Evolutionary conservation across 2,329 filamentous ascomycete genomes (phyloP), one percentile per base, ranked within the genome.

Genomic region (Microascus cirrosus): DNA sequence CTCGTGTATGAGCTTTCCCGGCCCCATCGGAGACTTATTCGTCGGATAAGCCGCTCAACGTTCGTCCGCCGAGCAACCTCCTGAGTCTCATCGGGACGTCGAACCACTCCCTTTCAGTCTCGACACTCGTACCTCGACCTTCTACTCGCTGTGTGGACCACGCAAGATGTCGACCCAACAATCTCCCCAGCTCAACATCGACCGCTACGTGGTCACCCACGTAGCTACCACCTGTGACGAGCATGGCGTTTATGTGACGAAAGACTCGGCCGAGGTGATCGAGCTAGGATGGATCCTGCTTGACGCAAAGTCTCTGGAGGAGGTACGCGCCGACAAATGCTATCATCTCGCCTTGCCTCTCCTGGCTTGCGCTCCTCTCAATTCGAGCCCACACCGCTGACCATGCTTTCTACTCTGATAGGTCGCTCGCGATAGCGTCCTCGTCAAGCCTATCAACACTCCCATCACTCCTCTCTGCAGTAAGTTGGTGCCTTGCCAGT

Each of bases 221-320:
- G 93, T 97, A 69, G 94, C 94, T 63, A 99, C 94, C 39, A 99
- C 94, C 65, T 99, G 94, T 76, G 94, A 99, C 73, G 94, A 99
- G 74, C 94, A 99, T 75, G 94, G 94, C 62, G 94, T 99, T 64
- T 99, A 99, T 74, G 94, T 99, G 60, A 99, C 94, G 60, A 97
- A 97, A 76, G 94, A 99, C 75, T 97, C 94, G 60, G 94, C 94
- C 62, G 94, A 99, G 78, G 94, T 99, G 64, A 99, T 99, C 73
- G 94, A 99, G 82, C 82, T 99, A 70, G 94, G 93, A 63, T 99
- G 94, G 94, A 96, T 97, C 69, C 77, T 99, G 68, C 81, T 96
- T 62, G 92, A 96, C 71, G 87, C 90, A 64, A 94, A 93, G 77
- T 87, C 83, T 62, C 88, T 91, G 66, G 92, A 96, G 67, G 92